These are phyloP conservation scores for Termitomyces sp. DNA, from an alignment of 768 basidiomycete species.

Conservation along the genomic window DNA sequence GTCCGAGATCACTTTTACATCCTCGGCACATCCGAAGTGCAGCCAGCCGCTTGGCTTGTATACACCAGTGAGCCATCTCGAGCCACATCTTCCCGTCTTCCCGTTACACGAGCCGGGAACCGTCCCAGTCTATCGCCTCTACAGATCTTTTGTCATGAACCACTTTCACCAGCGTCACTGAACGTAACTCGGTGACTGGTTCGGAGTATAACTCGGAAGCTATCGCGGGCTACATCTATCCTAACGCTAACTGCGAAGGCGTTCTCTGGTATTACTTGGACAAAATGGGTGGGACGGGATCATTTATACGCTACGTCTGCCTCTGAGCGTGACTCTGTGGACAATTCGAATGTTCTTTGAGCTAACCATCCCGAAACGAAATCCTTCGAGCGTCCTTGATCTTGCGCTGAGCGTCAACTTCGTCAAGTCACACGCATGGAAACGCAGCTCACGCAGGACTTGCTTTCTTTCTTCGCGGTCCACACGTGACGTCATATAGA, in stretches of 20 bases:
- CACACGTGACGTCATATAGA: no score
- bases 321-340: no score
- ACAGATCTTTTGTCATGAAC: constrained; percentile 7
- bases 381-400: no score
- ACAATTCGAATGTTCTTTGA: no score
- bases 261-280: constrained; percentile 18
- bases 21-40: neutral
- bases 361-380: no score
- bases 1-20: constrained; percentile 18
- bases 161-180: constrained; percentile 18
- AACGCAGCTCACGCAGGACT: no score
- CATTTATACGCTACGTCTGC: no score
- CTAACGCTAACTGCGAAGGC: constrained; percentile 5
- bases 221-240: constrained; percentile 16
- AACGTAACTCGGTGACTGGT: constrained; percentile 10
- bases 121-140: constrained; percentile 20
- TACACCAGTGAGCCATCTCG: constrained; percentile 10
- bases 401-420: no score
- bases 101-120: constrained; percentile 9
- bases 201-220: constrained; percentile 15
- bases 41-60: constrained; percentile 1
- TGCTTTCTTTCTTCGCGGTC: no score
- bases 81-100: constrained; percentile 9
- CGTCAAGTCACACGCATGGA: no score
- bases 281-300: no score